Evolutionary conservation across 192 early-diverging fungal genomes (phyloP), one percentile per base, ranked within the genome.

Genomic region (Allomyces macrogynus): DNA sequence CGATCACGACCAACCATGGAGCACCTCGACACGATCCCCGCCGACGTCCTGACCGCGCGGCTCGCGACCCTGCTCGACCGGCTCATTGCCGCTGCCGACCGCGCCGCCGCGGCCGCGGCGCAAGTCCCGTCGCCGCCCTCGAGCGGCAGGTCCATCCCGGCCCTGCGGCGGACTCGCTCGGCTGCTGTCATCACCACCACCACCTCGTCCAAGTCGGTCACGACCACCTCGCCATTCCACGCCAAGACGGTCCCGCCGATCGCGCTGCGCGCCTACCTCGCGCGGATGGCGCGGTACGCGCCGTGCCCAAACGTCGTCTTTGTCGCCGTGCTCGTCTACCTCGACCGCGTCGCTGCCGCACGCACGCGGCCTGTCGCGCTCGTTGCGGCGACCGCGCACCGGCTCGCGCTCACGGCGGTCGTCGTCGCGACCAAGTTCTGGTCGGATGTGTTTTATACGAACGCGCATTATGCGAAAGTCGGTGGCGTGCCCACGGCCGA

Each of bases 371-470:
- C 70, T 54, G 67, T 86, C 27, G 78, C 80, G 11, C 72, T 83
- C 14, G 84, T 79, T 65, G 83, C 85, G 10, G 81, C 75, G 63
- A 88, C 83, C 64, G 80, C 86, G 54, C 87, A 89, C 66, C 78
- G 86, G 14, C 68, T 89, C 62, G 67, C 85, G 0, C 84, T 89
- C 43, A 80, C 84, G 12, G 81, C 80, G 44, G 78, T 89, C 27
- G 78, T 85, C 23, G 78, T 88, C 9, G 86, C 86, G 5, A 80
- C 80, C 63, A 89, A 89, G 69, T 87, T 88, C 61, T 78, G 77
- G 44, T 87, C 84, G 0, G 87, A 89, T 71, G 75, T 86, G 7
- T 88, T 85, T 66, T 85, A 82, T 68, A 78, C 81, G 32, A 89
- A 88, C 66, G 72, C 80, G 5, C 83, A 83, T 44, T 89, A 89